Base-by-base conservation (phyloP, 2,329 filamentous ascomycete species). In the Rosellinia necatrix region DNA sequence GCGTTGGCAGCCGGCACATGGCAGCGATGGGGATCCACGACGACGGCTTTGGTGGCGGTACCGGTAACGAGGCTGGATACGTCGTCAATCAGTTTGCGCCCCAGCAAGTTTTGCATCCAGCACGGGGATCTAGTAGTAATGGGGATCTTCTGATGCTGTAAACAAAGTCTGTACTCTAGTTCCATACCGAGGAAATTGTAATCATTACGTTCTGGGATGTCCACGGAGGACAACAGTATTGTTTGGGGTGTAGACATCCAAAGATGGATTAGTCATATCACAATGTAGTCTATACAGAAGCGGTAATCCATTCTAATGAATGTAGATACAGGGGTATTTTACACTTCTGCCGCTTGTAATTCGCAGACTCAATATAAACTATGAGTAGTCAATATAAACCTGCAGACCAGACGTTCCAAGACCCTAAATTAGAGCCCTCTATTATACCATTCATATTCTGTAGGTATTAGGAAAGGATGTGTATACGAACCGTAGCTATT, bases 81-180 rank as follows among this genome's bases (percentile, higher is more conserved):
- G 87, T 96, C 47, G 91, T 96, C 43, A 96, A 88, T 71, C 91
- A 93, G 68, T 90, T 91, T 66, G 86, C 87, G 56, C 87, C 88
- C 38, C 85, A 96, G 72, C 86, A 90, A 60, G 83, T 88, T 32
- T 87, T 91, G 69, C 87, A 90, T 70, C 87, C 87, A 10, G 81
- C 84, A 21, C 81, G 83, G 62, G 86, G 84, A 42, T 80, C 79
- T 21, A 82, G 81, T 8, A 82, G 80, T 62, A 90, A 90, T 63
- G 87, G 87, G 6, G 89, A 92, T 75, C 75, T 92, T 72, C 75
- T 92, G 68, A 77, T 87, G 70, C 75, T 89, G 68, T 89, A 77
- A 34, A 47, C 37, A 25, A 47, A n/a, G 17, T 2, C 25, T 13
- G 9, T 29, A 6, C 7, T 25, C 3, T 40, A 34, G 2, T 27